Evolutionary conservation across 106 monocot species (phyloP).

Genomic region (Apostasia shenzhenica): DNA sequence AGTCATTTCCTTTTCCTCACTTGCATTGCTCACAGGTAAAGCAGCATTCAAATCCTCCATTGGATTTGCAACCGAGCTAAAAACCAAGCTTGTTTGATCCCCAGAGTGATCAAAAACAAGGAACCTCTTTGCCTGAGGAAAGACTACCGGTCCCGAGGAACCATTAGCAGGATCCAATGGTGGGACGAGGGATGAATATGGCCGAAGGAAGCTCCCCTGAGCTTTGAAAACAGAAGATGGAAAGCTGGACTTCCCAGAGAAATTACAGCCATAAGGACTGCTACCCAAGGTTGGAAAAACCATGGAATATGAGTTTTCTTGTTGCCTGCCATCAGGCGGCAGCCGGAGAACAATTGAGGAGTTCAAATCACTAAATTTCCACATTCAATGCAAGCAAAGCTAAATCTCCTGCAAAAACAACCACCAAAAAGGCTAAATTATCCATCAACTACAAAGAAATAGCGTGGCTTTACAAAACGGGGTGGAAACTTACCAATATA

Average conservation of each 20-base stretch:
- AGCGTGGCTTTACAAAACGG: background rate
- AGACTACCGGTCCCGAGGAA: background rate
- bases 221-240: background rate
- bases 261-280: background rate
- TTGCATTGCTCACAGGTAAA: conserved; percentile 10
- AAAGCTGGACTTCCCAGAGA: background rate
- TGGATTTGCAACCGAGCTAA: conserved; percentile 17
- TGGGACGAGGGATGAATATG: conserved; percentile 1
- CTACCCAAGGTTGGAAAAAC: conserved; percentile 8
- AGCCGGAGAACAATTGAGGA: conserved; percentile 7
- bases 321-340: conserved; percentile 7
- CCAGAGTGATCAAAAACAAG: conserved; percentile 36
- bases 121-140: conserved; percentile 14
- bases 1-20: conserved; percentile 32
- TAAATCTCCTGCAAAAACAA: conserved; percentile 4
- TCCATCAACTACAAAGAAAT: background rate
- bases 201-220: conserved; percentile 10
- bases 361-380: conserved; percentile 16
- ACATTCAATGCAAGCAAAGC: background rate
- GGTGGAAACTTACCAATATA: background rate
- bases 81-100: conserved; percentile 28
- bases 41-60: background rate
- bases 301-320: conserved; percentile 16
- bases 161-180: conserved; percentile 3
- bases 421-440: background rate